Base-by-base conservation (phyloP, 2,329 filamentous ascomycete species). In the Pezicula rhizophila region DNA sequence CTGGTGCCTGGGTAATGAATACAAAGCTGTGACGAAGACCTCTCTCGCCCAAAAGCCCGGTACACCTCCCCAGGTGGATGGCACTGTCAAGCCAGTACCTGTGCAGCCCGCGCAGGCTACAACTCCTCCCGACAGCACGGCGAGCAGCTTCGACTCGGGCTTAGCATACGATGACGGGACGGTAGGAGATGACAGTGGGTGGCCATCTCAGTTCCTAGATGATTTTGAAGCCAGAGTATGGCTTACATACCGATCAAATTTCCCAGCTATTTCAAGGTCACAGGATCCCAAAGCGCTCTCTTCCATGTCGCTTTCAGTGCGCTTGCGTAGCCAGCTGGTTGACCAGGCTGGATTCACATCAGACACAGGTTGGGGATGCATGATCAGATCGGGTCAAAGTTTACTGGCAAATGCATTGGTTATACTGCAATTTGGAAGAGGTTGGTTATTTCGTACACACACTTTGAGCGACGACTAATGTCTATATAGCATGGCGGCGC, bases 331-430 rank as follows among this genome's bases (percentile, higher is more conserved):
- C 47, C 86, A 89, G 61, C 71, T 97, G 5, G 78, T 81, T 10
- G 89, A 96, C 43, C 80, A 88, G 49, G 76, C 77, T 23, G 90
- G 88, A 4, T 99, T 97, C 68, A 87, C 89, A 10, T 92, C 89
- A 2, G 93, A 99, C 66, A 91, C 89, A 8, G 93, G 93, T 45
- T 99, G 95, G 90, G 93, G 93, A 0, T 99, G 93, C 64, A 99
- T 99, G 93, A 97, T 99, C 59, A 78, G 93, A 51, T 96, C 92
- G 5, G 93, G 93, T 3, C 93, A 99, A 71, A 92, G 89, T 61
- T 75, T 99, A 23, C 74, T 99, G 38, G 92, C 92, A 40, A 99
- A 97, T 67, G 78, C 92, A 1, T 74, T 97, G 59, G 70, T 81
- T 15, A 77, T 87, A 48, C 71, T 91, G 42, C 75, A 78, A 35